Conservation (phyloP, 495 filamentous ascomycete species). For the Aspergillus sclerotioniger region DNA sequence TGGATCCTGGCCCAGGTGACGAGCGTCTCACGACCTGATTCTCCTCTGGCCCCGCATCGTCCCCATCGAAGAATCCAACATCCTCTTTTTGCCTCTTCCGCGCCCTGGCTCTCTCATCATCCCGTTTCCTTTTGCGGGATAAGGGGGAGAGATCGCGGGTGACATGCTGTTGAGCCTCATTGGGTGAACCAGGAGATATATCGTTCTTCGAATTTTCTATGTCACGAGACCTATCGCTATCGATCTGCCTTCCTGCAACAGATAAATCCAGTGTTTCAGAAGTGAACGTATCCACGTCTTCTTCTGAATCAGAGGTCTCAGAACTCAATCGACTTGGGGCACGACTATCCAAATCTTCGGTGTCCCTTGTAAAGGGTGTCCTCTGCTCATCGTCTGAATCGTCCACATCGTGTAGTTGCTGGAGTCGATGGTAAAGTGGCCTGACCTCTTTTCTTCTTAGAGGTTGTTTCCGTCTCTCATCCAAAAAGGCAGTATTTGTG, state of each 20-base stretch:
- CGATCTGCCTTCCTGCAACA: conserved; percentile 1
- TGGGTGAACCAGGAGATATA: conserved; percentile 3
- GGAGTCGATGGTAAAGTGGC: conserved; percentile 56
- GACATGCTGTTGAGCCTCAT: conserved; percentile 10
- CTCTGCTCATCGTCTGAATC: conserved; percentile 61
- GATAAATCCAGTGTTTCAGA: conserved; percentile 26
- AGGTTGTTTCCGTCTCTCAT: conserved; percentile 67
- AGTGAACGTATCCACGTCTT: conserved; percentile 52
- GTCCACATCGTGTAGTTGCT: conserved; percentile 54
- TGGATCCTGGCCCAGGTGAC: background rate
- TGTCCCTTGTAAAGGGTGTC: conserved; percentile 64
- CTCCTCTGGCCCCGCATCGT: conserved; percentile 7
- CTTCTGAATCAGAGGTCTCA: conserved; percentile 62
- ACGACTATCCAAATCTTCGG: conserved; percentile 78
- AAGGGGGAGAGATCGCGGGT: conserved; percentile 33
- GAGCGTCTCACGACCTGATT: background rate
- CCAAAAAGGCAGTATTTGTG: conserved; percentile 67
- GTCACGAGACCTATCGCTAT: conserved; percentile 4
- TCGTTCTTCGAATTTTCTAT: conserved; percentile 3
- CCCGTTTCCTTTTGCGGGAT: conserved; percentile 69
- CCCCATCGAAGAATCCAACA: conserved; percentile 68
- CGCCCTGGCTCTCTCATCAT: conserved; percentile 55
- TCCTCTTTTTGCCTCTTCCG: conserved; percentile 76
- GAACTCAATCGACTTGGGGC: conserved; percentile 75
- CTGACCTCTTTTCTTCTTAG: conserved; percentile 52